A percentile compares a stretch with the other conserved stretches of the same genome.
These are phyloP conservation scores for Cryomyces antarcticus DNA, from an alignment of 495 filamentous ascomycete species.

Conservation along the genomic window DNA sequence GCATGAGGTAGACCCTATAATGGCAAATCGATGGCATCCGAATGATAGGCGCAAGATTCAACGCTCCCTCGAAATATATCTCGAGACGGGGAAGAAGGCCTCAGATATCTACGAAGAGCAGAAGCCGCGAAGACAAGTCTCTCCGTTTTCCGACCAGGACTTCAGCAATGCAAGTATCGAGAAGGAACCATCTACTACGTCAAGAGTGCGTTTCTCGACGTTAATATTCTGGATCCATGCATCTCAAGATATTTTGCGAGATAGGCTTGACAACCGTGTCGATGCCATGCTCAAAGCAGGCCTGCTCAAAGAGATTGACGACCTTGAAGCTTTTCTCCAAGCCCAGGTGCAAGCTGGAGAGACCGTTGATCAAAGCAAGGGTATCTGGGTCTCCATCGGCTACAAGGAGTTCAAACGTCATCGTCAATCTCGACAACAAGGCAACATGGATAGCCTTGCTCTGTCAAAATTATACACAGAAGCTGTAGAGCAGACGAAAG, in stretches of 20 bases:
- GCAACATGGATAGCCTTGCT: conserved; percentile 17
- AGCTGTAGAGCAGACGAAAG: conserved; percentile 41
- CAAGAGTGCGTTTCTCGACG: conserved; percentile 26
- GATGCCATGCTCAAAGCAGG: conserved; percentile 65
- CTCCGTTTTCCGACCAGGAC: not conserved
- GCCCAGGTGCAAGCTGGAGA: conserved; percentile 26
- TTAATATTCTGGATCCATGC: conserved; percentile 82
- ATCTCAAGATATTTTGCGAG: conserved; percentile 38
- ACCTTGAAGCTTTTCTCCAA: conserved; percentile 34
- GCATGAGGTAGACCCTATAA: conserved; percentile 61
- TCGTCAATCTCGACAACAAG: conserved; percentile 29
- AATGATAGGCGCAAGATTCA: conserved; percentile 78
- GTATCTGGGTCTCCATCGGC: conserved; percentile 92
- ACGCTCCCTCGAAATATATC: conserved; percentile 75
- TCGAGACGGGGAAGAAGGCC: conserved; percentile 55
- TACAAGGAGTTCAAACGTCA: conserved; percentile 76
- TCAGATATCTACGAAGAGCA: conserved; percentile 83
- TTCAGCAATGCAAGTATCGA: not conserved
- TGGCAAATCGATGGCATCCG: conserved; percentile 87
- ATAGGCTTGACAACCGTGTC: conserved; percentile 55
- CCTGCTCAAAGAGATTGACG: conserved; percentile 45
- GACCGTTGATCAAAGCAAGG: conserved; percentile 45
- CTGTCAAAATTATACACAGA: conserved; percentile 22
- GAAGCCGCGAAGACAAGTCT: conserved; percentile 11
- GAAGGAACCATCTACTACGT: not conserved